Evolutionary conservation across 306 rosid genomes (phyloP).

Genomic region (Spatholobus suberectus): DNA sequence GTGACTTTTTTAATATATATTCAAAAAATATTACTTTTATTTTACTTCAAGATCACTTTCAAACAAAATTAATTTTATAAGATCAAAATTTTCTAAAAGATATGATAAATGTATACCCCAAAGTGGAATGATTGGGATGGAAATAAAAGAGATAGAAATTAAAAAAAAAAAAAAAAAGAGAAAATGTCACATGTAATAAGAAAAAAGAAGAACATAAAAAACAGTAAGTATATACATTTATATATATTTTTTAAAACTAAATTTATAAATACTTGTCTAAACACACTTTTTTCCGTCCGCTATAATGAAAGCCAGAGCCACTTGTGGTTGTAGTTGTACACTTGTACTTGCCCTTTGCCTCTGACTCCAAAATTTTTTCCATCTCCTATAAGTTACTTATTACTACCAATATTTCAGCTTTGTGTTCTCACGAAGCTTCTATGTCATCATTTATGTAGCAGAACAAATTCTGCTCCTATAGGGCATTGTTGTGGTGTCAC

Average conservation of each 20-base stretch:
- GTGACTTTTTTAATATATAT: too few species aligned
- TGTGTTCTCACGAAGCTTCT: conserved; percentile 33
- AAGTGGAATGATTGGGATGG: too few species aligned
- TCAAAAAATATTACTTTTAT: too few species aligned
- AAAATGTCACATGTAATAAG: too few species aligned
- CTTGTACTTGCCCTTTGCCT: neutral
- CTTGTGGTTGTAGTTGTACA: neutral
- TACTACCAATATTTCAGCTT: conserved; percentile 13
- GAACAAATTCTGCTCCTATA: conserved; percentile 10
- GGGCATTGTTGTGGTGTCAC: conserved; percentile 8
- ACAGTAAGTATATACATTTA: too few species aligned
- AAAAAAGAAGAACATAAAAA: too few species aligned
- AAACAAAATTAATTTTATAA: neutral
- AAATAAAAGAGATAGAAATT: too few species aligned
- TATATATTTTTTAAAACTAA: too few species aligned
- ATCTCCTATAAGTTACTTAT: neutral
- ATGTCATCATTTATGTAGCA: conserved; percentile 29
- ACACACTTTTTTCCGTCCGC: neutral
- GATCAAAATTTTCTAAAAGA: neutral
- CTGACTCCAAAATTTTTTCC: neutral
- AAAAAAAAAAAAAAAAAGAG: too few species aligned
- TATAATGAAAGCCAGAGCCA: neutral
- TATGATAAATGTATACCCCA: too few species aligned
- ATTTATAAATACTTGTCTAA: too few species aligned
- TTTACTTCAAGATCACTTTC: neutral